phyloP scores from a whole-genome alignment of 2,329 filamentous ascomycete species.

The Curvularia eragrostidis region DNA sequence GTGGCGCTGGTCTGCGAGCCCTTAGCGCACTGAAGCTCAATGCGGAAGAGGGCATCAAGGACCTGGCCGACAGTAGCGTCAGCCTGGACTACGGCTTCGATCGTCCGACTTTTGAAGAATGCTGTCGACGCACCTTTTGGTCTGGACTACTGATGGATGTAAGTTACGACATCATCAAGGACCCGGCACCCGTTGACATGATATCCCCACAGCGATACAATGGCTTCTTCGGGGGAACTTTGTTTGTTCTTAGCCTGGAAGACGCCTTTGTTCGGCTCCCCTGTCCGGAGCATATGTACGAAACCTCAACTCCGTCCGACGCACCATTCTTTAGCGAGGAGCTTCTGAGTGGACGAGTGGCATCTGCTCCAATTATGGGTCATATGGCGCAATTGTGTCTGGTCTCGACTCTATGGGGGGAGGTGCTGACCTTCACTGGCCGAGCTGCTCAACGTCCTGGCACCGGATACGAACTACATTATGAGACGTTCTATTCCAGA shows the following conservation, averaged over 20 bases:
- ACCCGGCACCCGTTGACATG: constrained; percentile 42
- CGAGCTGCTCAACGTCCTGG: constrained; percentile 57
- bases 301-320: constrained; percentile 63
- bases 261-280: constrained; percentile 73
- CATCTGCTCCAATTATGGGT: constrained; percentile 48
- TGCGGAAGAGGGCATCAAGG: constrained; percentile 61
- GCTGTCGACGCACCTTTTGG: constrained; percentile 75
- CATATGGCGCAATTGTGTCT: constrained; percentile 68
- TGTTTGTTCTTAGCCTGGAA: constrained; percentile 65
- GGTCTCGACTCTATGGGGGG: constrained; percentile 70
- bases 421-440: constrained; percentile 67
- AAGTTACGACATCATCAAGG: constrained; percentile 48
- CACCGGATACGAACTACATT: constrained; percentile 53
- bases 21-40: constrained; percentile 68
- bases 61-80: constrained; percentile 54
- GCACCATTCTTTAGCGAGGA: constrained; percentile 67
- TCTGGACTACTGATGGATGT: constrained; percentile 72
- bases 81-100: constrained; percentile 65
- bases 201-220: constrained; percentile 61
- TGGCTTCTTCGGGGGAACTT: constrained; percentile 60
- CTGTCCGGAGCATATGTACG: constrained; percentile 66
- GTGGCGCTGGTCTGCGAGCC: constrained; percentile 66
- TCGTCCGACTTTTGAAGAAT: constrained; percentile 66
- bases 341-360: constrained; percentile 49
- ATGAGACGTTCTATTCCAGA: constrained; percentile 61